Evolutionary conservation across 2,329 filamentous ascomycete genomes (phyloP).

Genomic region (Cryphonectria naterciae): DNA sequence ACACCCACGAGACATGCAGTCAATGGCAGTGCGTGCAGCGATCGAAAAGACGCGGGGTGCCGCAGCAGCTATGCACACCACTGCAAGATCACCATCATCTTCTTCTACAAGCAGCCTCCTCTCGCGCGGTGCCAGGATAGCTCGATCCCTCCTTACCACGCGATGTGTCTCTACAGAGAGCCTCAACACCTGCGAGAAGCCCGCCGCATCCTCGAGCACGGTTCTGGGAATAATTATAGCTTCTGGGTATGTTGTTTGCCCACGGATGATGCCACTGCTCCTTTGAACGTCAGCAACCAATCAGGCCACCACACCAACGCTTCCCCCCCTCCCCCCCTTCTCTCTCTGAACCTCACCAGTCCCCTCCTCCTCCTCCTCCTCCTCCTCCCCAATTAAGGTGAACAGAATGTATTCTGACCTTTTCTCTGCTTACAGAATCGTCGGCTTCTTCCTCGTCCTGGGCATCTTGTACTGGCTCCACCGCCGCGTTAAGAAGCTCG

Average conservation of each 20-base stretch:
- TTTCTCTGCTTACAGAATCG: conserved; percentile 12
- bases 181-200: conserved; percentile 29
- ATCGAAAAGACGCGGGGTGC: conserved; percentile 12
- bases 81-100: neutral
- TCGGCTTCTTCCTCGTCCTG: conserved; percentile 21
- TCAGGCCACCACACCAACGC: neutral
- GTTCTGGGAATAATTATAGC: conserved; percentile 25
- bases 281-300: neutral
- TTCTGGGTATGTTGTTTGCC: conserved; percentile 22
- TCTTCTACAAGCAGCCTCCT: conserved; percentile 14
- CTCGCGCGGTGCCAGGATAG: conserved; percentile 20
- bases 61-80: conserved; percentile 14
- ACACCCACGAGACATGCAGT: conserved; percentile 25
- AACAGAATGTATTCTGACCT: neutral
- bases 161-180: conserved; percentile 17
- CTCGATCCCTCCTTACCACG: conserved; percentile 20
- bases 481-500: conserved; percentile 23
- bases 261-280: neutral
- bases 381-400: neutral
- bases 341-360: no score
- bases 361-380: no score
- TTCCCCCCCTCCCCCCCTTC: no score
- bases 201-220: conserved; percentile 21
- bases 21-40: conserved; percentile 12
- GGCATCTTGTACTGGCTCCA: conserved; percentile 24